Percentiles rank a stretch among this genome's conserved stretches.
These are phyloP conservation scores for Russula dissimulans DNA, from an alignment of 768 basidiomycete species.

Conservation along the genomic window DNA sequence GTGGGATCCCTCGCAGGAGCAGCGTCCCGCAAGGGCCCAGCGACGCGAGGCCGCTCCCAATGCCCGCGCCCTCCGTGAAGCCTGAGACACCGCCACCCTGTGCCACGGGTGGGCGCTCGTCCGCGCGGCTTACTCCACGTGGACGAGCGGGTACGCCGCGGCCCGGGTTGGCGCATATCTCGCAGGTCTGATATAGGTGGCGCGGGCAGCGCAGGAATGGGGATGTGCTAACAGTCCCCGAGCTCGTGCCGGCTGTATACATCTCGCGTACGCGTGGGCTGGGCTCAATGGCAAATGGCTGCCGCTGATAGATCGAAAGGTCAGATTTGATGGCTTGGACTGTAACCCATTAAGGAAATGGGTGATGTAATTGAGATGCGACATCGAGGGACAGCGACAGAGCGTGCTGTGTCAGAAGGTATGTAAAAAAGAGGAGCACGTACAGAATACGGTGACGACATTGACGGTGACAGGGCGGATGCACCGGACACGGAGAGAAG, in stretches of 20 bases:
- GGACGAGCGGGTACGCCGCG: conserved; percentile 23
- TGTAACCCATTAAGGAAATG: conserved; percentile 19
- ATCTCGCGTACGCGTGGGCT: conserved; percentile 37
- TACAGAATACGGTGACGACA: conserved; percentile 24
- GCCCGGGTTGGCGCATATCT: conserved; percentile 67
- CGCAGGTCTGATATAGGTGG: conserved; percentile 63
- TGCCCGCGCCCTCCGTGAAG: conserved; percentile 67
- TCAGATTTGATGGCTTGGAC: conserved; percentile 2
- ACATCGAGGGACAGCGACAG: too few species aligned
- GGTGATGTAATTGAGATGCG: too few species aligned
- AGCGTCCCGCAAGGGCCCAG: conserved; percentile 49
- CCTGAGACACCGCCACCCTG: conserved; percentile 51
- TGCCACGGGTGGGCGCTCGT: conserved; percentile 12
- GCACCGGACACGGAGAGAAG: conserved; percentile 25
- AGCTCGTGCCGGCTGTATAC: conserved; percentile 55
- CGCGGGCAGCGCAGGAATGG: conserved; percentile 60
- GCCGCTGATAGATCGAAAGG: conserved; percentile 1
- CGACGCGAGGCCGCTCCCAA: conserved; percentile 59
- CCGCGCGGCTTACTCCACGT: conserved; percentile 2
- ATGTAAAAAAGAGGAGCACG: conserved; percentile 19
- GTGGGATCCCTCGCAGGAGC: conserved; percentile 38
- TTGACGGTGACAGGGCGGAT: not conserved
- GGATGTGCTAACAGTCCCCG: conserved; percentile 51
- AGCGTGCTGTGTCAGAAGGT: not conserved
- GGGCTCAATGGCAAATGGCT: conserved; percentile 20